A percentile compares a stretch with the other conserved stretches of the same genome.
phyloP scores from a whole-genome alignment of 2,329 filamentous ascomycete species.

The Stemphylium lycopersici region DNA sequence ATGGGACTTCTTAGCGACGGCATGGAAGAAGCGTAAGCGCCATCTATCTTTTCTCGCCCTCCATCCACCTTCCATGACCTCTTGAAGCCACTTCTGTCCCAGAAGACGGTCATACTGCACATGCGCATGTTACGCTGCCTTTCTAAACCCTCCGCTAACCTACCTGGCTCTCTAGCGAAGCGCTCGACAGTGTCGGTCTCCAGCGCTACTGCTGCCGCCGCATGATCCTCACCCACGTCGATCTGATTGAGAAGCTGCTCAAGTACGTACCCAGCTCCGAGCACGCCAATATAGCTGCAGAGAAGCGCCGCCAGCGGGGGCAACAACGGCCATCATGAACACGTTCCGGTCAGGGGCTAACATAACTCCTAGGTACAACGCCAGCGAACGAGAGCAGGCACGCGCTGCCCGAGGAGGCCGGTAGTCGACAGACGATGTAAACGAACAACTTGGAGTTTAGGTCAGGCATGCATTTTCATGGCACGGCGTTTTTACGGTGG shows the following conservation, averaged over 20 bases:
- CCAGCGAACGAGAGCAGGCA: conserved; percentile 44
- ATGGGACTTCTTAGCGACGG: conserved; percentile 81
- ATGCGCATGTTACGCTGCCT: neutral
- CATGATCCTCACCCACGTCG: conserved; percentile 99
- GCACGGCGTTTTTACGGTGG: conserved; percentile 23
- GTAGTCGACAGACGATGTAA: conserved; percentile 13
- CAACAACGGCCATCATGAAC: neutral
- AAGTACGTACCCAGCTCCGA: conserved; percentile 45
- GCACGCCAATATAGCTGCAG: conserved; percentile 6
- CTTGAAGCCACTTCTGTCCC: neutral
- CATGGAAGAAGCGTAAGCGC: conserved; percentile 43
- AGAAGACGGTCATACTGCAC: neutral
- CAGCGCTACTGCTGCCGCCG: conserved; percentile 97
- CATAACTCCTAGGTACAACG: conserved; percentile 40
- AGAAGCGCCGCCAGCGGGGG: conserved; percentile 2
- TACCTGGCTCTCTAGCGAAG: conserved; percentile 68
- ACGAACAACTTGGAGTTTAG: conserved; percentile 19
- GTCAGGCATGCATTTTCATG: conserved; percentile 23
- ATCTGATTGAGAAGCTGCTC: conserved; percentile 96
- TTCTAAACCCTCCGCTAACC: neutral
- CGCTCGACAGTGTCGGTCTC: conserved; percentile 92
- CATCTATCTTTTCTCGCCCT: neutral
- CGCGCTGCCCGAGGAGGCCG: conserved; percentile 35
- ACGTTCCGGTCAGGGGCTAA: conserved; percentile 32
- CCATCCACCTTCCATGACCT: neutral